These are phyloP conservation scores for Rhodocollybia butyracea DNA, from an alignment of 768 basidiomycete genomes.

Conservation along the genomic window DNA sequence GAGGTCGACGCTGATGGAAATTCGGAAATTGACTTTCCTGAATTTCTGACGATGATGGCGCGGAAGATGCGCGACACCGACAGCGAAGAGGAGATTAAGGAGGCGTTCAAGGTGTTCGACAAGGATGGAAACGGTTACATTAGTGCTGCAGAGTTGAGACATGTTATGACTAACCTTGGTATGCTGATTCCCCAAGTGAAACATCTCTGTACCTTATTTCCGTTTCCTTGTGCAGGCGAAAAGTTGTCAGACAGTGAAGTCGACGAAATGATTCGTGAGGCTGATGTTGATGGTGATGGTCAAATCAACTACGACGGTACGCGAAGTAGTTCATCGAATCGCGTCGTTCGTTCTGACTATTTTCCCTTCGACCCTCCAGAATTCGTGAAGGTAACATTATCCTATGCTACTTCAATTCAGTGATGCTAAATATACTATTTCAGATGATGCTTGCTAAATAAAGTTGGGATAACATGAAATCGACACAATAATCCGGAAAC, in stretches of 20 bases:
- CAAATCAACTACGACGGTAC: slow-evolving; percentile 85
- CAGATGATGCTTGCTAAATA: slow-evolving; percentile 79
- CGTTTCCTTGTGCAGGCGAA: slow-evolving; percentile 76
- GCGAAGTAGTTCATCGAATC: slow-evolving; percentile 17
- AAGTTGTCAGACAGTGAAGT: slow-evolving; percentile 85
- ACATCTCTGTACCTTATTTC: background rate
- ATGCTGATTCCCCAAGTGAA: slow-evolving; percentile 19
- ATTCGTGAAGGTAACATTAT: slow-evolving; percentile 61
- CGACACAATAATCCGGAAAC: background rate
- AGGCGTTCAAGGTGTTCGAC: slow-evolving; percentile 97
- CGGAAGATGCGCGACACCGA: slow-evolving; percentile 91
- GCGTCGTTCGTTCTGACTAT: slow-evolving; percentile 3
- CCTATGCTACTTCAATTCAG: background rate
- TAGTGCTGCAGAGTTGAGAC: slow-evolving; percentile 78
- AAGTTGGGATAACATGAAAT: background rate
- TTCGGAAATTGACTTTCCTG: slow-evolving; percentile 82
- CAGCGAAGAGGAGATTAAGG: slow-evolving; percentile 90
- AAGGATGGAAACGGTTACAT: slow-evolving; percentile 94
- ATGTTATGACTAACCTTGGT: slow-evolving; percentile 92
- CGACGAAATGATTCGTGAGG: slow-evolving; percentile 96
- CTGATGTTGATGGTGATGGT: slow-evolving; percentile 92
- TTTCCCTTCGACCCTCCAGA: slow-evolving; percentile 37
- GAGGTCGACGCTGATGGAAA: slow-evolving; percentile 88
- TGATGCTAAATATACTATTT: slow-evolving; percentile 8
- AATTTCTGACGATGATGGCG: slow-evolving; percentile 81